A percentile compares a stretch with the other conserved stretches of the same genome.
phyloP scores from a whole-genome alignment of 2,329 filamentous ascomycete genomes.

The Colletotrichum tofieldiae region DNA sequence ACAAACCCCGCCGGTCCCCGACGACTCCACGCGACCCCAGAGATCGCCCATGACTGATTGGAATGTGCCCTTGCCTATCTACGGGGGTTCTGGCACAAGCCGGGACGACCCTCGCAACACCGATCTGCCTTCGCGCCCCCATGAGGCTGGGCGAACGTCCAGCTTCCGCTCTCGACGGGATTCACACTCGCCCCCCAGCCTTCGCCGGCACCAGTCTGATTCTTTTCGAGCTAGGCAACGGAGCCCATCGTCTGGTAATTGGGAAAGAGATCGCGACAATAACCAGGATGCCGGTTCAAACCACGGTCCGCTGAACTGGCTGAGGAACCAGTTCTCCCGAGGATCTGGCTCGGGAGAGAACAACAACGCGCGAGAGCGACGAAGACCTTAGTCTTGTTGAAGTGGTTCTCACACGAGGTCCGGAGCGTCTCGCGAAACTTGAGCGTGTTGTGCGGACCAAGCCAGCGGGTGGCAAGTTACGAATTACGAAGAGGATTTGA shows the following conservation, averaged over 20 bases:
- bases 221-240: conserved; percentile 55
- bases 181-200: conserved; percentile 58
- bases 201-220: conserved; percentile 48
- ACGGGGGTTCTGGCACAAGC: conserved; percentile 17
- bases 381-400: neutral
- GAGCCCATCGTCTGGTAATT: conserved; percentile 56
- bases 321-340: conserved; percentile 58
- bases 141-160: conserved; percentile 26
- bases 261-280: conserved; percentile 47
- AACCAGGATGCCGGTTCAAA: conserved; percentile 54
- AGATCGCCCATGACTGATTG: conserved; percentile 8
- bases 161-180: conserved; percentile 52
- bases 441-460: neutral
- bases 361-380: conserved; percentile 22
- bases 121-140: conserved; percentile 24
- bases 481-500: conserved; percentile 40
- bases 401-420: neutral
- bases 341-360: conserved; percentile 39
- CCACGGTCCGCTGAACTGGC: conserved; percentile 59
- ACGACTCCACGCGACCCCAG: conserved; percentile 27
- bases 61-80: conserved; percentile 20
- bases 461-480: conserved; percentile 10
- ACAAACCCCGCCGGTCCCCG: conserved; percentile 21
- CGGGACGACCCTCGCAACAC: neutral
- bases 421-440: neutral